Base-by-base conservation (phyloP, 164 flowering plant species). In the Tetrastigma voinierianum region DNA sequence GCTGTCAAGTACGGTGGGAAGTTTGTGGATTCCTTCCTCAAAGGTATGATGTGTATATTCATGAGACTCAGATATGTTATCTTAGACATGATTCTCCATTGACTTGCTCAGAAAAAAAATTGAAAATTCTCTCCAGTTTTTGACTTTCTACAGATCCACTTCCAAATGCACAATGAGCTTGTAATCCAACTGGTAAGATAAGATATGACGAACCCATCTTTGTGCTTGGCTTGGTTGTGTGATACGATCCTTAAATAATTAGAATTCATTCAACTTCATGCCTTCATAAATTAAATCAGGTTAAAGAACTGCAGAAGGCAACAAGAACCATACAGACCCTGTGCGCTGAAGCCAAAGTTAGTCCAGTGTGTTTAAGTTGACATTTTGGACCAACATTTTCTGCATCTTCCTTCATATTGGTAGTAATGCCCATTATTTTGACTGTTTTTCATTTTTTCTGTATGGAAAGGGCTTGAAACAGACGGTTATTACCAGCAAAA, bases 321-420 rank as follows among this genome's bases (percentile, higher is more conserved):
- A 92, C 98, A 48, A 86, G 94, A 78, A 90, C 86, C 19, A 82
- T 90, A 40, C 98, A 92, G 72, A 82, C 87, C 24, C 82, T 92
- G 19, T 92, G 98, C 73, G 88, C 94, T 61, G 98, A 90, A 74
- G 98, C 96, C 60, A 92, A 90, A 94, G 97, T 90, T 51, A 70
- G 74, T 54, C 47, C 47, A 61, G 51, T 44, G 58, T 19, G 15
- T 56, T 24, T 19, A 52, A 19, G 13, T 51, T 25, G 19, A 7
- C 25, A 32, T 43, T 51, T 21, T 8, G 32, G 47, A 44, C 21
- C 9, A 25, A 44, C 21, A 46, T 43, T 61, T 23, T 45, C 16
- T 20, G 11, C 8, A 45, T 40, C 5, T 45, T 20, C 52, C n/a
- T 51, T 46, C 23, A 51, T 23, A 43, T 17, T 32, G 15, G 14